Conservation (phyloP, 2,329 filamentous ascomycete species). For the Arthrobotrys pseudoclavata region DNA sequence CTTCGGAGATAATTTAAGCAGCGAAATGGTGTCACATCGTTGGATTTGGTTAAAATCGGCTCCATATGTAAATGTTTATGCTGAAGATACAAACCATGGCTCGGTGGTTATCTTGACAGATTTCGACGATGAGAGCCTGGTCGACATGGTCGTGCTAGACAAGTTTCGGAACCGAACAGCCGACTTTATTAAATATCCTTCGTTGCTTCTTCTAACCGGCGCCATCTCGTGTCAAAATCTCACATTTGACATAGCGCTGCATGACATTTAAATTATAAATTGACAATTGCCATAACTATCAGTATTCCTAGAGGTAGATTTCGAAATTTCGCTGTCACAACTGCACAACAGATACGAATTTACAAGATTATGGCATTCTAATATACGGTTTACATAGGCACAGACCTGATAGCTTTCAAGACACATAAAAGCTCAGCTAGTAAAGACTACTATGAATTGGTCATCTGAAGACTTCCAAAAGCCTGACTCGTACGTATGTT, state of each 20-base stretch:
- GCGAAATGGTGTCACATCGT: too few relatives aligned
- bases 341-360: not conserved
- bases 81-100: too few relatives aligned
- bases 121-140: too few relatives aligned
- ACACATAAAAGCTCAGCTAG: not conserved
- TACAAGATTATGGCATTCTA: too few relatives aligned
- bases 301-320: not conserved
- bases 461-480: not conserved
- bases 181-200: not conserved
- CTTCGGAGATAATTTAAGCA: not conserved
- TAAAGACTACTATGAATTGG: not conserved
- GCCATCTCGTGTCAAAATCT: not conserved
- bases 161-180: not conserved
- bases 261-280: not conserved
- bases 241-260: not conserved
- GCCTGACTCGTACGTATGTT: not conserved
- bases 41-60: too few relatives aligned
- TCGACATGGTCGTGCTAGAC: too few relatives aligned
- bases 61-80: too few relatives aligned
- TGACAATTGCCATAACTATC: not conserved
- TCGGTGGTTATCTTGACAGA: too few relatives aligned
- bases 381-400: too few relatives aligned
- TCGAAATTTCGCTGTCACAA: not conserved
- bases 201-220: conserved; percentile 8
- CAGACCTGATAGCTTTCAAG: too few relatives aligned